These are phyloP conservation scores for Neoascochyta sp. DNA, from an alignment of 2,329 filamentous ascomycete species.

Conservation along the genomic window DNA sequence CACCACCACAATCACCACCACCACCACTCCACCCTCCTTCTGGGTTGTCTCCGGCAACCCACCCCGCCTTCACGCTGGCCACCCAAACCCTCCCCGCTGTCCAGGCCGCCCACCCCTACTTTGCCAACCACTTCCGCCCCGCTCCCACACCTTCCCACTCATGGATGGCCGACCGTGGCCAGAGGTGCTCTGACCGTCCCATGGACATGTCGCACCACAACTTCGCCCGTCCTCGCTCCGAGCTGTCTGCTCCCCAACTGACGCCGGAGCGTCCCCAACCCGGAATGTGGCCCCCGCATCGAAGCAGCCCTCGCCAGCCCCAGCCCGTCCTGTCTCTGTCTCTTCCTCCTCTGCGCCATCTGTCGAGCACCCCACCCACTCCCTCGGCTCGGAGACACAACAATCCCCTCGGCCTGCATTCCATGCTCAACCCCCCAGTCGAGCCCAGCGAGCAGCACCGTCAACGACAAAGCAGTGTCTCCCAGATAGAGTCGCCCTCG, in stretches of 20 bases:
- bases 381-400: conserved; percentile 28
- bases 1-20: too few relatives aligned
- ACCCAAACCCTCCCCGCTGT: conserved; percentile 37
- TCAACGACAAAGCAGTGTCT: conserved; percentile 40
- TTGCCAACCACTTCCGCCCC: conserved; percentile 27
- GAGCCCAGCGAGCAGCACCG: conserved; percentile 33
- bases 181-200: conserved; percentile 33
- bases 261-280: conserved; percentile 25
- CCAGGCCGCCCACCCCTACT: conserved; percentile 32
- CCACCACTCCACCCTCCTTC: too few relatives aligned
- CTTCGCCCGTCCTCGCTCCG: conserved; percentile 20
- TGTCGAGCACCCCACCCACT: conserved; percentile 35
- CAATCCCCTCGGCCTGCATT: conserved; percentile 43
- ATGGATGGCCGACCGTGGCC: conserved; percentile 33
- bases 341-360: conserved; percentile 34
- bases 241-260: conserved; percentile 25
- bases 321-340: conserved; percentile 19
- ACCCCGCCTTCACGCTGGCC: conserved; percentile 37
- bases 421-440: conserved; percentile 45
- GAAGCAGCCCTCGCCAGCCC: conserved; percentile 18
- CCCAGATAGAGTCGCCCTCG: conserved; percentile 44
- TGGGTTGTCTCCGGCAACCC: conserved; percentile 26
- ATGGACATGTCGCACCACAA: conserved; percentile 28
- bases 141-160: conserved; percentile 31
- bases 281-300: conserved; percentile 25